These are phyloP conservation scores for Leccinum holopus DNA, from an alignment of 1,284 basidiomycete genomes.

Conservation along the genomic window DNA sequence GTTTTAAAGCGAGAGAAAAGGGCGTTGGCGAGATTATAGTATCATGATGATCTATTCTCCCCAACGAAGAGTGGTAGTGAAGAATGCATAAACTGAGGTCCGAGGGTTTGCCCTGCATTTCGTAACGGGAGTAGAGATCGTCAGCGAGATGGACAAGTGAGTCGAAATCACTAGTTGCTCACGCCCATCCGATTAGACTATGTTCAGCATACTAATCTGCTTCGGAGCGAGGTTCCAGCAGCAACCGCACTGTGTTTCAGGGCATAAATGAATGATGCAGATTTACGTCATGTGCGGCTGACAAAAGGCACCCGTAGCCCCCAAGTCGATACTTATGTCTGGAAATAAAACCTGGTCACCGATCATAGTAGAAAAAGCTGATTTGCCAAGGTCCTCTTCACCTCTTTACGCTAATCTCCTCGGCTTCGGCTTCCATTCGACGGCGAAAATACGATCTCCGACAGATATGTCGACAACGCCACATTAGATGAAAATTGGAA, in stretches of 20 bases:
- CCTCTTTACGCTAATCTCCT: not conserved
- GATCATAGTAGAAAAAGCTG: not conserved
- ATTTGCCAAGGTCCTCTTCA: not conserved
- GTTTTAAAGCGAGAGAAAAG: too few species aligned
- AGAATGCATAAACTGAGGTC: conserved; percentile 31
- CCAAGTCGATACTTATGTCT: conserved; percentile 6
- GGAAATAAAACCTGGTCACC: not conserved
- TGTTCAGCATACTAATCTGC: not conserved
- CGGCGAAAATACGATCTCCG: not conserved
- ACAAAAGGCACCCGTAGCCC: conserved; percentile 3
- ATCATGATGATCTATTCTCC: conserved; percentile 20
- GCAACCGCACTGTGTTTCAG: conserved; percentile 8
- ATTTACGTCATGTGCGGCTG: conserved; percentile 14
- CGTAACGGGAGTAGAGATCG: conserved; percentile 24
- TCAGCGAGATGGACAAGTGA: conserved; percentile 30
- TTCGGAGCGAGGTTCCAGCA: not conserved
- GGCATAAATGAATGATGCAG: conserved; percentile 5
- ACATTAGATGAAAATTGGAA: not conserved
- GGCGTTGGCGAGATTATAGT: too few species aligned
- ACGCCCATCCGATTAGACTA: conserved; percentile 22
- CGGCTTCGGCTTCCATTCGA: not conserved
- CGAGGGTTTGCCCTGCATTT: conserved; percentile 11
- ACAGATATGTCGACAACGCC: not conserved
- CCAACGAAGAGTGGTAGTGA: conserved; percentile 28
- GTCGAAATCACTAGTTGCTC: conserved; percentile 20